These are phyloP conservation scores for Penicillium flavigenum DNA, from an alignment of 495 filamentous ascomycete species.

Conservation along the genomic window DNA sequence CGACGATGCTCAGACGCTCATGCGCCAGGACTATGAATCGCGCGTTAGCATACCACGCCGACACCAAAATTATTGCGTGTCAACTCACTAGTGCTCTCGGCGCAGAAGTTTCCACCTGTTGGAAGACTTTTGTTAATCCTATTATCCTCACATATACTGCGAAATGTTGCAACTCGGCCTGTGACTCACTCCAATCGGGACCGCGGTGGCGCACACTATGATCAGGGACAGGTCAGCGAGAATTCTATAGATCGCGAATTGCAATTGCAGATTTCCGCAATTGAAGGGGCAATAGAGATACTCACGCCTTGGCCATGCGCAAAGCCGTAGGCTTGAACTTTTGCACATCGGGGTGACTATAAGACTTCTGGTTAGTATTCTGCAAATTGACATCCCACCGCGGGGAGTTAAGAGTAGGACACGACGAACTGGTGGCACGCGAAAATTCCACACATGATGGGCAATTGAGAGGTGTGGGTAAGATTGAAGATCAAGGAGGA, in stretches of 20 bases:
- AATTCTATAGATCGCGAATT: conserved; percentile 39
- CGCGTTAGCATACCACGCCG: conserved; percentile 26
- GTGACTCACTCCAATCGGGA: conserved; percentile 94
- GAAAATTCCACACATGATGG: conserved; percentile 78
- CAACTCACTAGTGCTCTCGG: conserved; percentile 80
- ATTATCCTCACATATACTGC: conserved; percentile 2
- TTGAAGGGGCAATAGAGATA: conserved; percentile 18
- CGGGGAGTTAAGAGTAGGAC: conserved; percentile 14
- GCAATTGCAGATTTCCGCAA: conserved; percentile 17
- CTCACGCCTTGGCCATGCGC: conserved; percentile 93
- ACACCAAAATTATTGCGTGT: conserved; percentile 1
- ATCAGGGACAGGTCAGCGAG: conserved; percentile 21
- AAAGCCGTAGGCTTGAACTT: conserved; percentile 96
- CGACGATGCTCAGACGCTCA: conserved; percentile 96
- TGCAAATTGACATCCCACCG: conserved; percentile 7
- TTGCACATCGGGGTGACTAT: conserved; percentile 89
- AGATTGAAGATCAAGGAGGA: conserved; percentile 16
- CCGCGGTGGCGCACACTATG: conserved; percentile 88
- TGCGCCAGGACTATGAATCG: conserved; percentile 79
- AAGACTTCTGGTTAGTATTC: conserved; percentile 25
- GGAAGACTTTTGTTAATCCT: conserved; percentile 19
- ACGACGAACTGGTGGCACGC: conserved; percentile 80
- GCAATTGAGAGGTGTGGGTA: conserved; percentile 27
- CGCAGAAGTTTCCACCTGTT: conserved; percentile 83
- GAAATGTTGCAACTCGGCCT: conserved; percentile 12